A percentile compares a stretch with the other conserved stretches of the same genome.
Evolutionary conservation across 495 filamentous ascomycete genomes (phyloP).

Genomic region (Alectoria sarmentosa): DNA sequence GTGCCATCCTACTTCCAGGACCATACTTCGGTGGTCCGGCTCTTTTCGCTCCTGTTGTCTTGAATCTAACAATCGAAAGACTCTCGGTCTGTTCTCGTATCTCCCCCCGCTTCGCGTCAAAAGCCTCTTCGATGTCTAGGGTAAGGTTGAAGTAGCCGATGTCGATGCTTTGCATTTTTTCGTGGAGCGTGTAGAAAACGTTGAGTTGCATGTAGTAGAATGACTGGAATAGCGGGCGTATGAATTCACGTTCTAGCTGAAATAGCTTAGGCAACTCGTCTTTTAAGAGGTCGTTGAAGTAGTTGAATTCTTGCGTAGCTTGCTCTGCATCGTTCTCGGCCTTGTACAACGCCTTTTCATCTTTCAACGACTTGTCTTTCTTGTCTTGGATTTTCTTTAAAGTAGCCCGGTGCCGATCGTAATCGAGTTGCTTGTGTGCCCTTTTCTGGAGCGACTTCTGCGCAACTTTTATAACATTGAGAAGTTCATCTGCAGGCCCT

Average conservation of each 20-base stretch:
- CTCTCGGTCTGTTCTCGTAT: conserved; percentile 76
- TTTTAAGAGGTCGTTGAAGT: conserved; percentile 94
- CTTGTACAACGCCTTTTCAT: conserved; percentile 96
- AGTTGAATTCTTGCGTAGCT: conserved; percentile 91
- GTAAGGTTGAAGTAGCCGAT: conserved; percentile 96
- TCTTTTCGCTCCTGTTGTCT: conserved; percentile 64
- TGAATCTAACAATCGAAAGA: conserved; percentile 76
- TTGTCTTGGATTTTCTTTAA: conserved; percentile 96
- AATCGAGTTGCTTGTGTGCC: conserved; percentile 96
- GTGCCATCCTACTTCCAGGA: conserved; percentile 37
- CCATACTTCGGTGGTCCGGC: conserved; percentile 45
- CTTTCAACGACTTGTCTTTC: conserved; percentile 91
- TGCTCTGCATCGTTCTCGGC: conserved; percentile 87
- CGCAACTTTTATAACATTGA: conserved; percentile 92
- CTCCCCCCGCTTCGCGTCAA: conserved; percentile 77
- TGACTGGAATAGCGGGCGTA: conserved; percentile 93
- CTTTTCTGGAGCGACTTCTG: conserved; percentile 84
- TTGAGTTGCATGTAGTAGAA: conserved; percentile 99
- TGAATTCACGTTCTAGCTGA: conserved; percentile 89
- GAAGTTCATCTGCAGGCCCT: conserved; percentile 85
- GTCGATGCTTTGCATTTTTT: conserved; percentile 92
- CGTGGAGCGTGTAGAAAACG: conserved; percentile 97
- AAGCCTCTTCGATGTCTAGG: conserved; percentile 83
- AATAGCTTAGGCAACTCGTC: conserved; percentile 93
- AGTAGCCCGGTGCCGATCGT: conserved; percentile 73